Evolutionary conservation across 139 green algal genomes (phyloP), one percentile per base, ranked within the genome.

Genomic region (Micromonas commoda): DNA sequence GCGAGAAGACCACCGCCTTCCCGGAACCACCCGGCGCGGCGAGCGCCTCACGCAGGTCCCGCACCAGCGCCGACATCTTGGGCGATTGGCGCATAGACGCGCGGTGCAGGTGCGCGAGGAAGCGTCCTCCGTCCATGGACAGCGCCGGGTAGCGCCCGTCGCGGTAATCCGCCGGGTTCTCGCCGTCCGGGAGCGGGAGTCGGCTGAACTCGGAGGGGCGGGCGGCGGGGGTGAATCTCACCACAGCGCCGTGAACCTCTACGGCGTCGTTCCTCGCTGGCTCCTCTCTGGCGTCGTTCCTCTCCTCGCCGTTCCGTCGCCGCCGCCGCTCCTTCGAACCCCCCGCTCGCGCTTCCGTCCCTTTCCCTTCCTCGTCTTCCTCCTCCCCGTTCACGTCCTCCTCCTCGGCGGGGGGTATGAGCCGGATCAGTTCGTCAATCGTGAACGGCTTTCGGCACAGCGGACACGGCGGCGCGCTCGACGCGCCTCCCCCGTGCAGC

Each of bases 1-100:
- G 66, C 26, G 66, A 73, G 66, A 73, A 73, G 66, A 73, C 28
- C 23, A 73, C 66, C 33, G 28, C 66, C 66, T 73, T 73, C 19
- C 28, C 66, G 9, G 63, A 9, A 6, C 9, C 63, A 19, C 29
- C 29, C 23, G 24, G 23, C 28, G 24, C 66, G 23, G 6, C 13
- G 5, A 39, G 21, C 66, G 34, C 66, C 20, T 73, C 66, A 16
- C 24, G 21, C 66, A 73, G 23, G 28, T 73, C 66, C 16, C 33
- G 6, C 26, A 73, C 23, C 19, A 73, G 20, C 28, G 34, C 66
- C 6, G 23, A 5, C 0, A 73, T 31, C 66, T 73, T 52, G n/a
- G 34, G 66, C 21, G 23, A 28, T 16, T 54, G 28, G 24, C 66
- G 20, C 60, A 68, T 32, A 9, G 45, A 9, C 9, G 45, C 45